phyloP scores from a whole-genome alignment of 129 eudicot species.

The Pseudognaphalium luteoalbum region DNA sequence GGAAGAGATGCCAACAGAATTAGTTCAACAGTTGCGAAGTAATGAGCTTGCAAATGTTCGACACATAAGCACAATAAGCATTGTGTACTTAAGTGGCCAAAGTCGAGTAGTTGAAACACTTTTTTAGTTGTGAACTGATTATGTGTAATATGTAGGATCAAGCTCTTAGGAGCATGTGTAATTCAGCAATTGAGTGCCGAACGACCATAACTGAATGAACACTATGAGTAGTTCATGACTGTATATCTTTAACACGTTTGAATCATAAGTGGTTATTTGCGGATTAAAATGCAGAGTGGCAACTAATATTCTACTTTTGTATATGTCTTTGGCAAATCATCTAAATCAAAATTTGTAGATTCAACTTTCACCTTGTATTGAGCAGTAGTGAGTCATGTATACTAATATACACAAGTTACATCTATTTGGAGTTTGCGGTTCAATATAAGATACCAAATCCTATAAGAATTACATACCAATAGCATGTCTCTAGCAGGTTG shows the following conservation, averaged over 20 bases:
- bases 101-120: conserved; percentile 34
- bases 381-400: no score
- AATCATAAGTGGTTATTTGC: neutral
- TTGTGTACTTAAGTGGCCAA: conserved; percentile 34
- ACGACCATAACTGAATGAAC: neutral
- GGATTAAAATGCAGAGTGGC: neutral
- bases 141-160: conserved; percentile 5
- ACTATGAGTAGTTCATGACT: neutral
- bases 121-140: conserved; percentile 15
- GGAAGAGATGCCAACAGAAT: conserved; percentile 50
- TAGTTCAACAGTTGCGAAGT: conserved; percentile 36
- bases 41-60: conserved; percentile 37
- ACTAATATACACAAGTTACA: no score
- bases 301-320: neutral
- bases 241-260: neutral
- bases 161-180: neutral
- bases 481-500: neutral
- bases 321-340: neutral
- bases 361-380: no score
- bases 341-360: no score
- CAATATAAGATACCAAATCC: no score
- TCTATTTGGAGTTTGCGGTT: no score
- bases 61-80: conserved; percentile 36
- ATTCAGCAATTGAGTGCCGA: neutral
- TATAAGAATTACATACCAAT: neutral